Evolutionary conservation across 176 grass and related monocot species (phyloP), one percentile per base, ranked within the genome.

Genomic region (Musa schizocarpa): DNA sequence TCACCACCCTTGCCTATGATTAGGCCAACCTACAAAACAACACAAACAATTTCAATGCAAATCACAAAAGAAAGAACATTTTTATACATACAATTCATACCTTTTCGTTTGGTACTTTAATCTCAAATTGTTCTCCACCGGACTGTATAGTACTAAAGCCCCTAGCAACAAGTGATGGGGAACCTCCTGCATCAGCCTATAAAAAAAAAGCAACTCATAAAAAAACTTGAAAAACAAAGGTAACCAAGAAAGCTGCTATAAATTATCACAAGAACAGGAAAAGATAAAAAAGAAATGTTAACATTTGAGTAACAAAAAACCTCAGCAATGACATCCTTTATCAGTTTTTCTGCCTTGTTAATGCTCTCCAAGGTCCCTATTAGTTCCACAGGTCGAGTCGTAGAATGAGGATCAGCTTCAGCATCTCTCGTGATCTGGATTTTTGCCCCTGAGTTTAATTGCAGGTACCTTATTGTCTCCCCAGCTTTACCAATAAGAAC

Each of bases 1-100:
- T 99, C 88, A 0, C 95, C 95, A 2, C 90, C 90, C 86, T 99
- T 99, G 78, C 96, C 96, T 24, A 99, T 99, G 50, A 99, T 86
- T 34, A 89, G 75, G 80, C 96, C 88, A 83, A 99, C 91, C 95
- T 99, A 74, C 9, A 76, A 20, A 59, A 72, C 56, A 53, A 54
- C 70, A 48, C 51, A 27, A 71, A 52, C 12, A 10, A 65, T 79
- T 82, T 67, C 64, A 71, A 43, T 85, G 68, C 22, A 48, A 43
- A 76, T 75, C 59, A 9, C 43, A 68, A 2, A 57, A 69, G 9
- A 29, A 49, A 56, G 12, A 69, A 2, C 34, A 14, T 16, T 50
- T 8, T 14, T 52, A 13, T 23, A 8, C 21, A 16, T 52, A 25
- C 22, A 50, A 24, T 10, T 13, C n/a, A 64, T 64, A 99, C 95